phyloP scores from a whole-genome alignment of 2,329 filamentous ascomycete species.

The Niveomyces coronatus region DNA sequence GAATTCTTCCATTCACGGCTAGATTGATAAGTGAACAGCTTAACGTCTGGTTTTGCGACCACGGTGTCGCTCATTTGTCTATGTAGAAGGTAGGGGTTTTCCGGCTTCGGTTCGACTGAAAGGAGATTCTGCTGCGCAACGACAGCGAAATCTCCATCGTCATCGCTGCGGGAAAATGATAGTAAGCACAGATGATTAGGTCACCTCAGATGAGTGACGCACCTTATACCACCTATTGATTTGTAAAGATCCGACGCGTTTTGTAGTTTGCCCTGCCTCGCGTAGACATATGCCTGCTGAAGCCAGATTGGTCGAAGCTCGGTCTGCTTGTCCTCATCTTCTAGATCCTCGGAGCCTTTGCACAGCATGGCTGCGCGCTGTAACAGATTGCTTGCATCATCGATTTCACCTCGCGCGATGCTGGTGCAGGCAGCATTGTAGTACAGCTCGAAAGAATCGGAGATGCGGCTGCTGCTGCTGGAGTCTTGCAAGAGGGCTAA shows the following conservation, averaged over 20 bases:
- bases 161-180: conserved; percentile 39
- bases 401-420: conserved; percentile 59
- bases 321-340: conserved; percentile 61
- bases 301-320: conserved; percentile 67
- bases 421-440: conserved; percentile 70
- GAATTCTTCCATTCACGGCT: conserved; percentile 47
- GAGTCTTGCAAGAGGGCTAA: conserved; percentile 31
- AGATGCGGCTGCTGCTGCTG: conserved; percentile 47
- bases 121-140: conserved; percentile 56
- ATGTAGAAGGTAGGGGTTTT: conserved; percentile 60
- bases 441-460: conserved; percentile 70
- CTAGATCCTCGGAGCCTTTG: conserved; percentile 61
- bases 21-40: conserved; percentile 62
- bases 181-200: not conserved
- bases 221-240: conserved; percentile 53
- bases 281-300: conserved; percentile 65
- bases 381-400: conserved; percentile 54
- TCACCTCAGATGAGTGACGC: conserved; percentile 21
- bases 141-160: conserved; percentile 55
- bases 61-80: conserved; percentile 47
- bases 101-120: conserved; percentile 27
- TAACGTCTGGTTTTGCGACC: conserved; percentile 44
- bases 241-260: conserved; percentile 55
- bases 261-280: conserved; percentile 52
- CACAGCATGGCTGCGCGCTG: conserved; percentile 63